Conservation (phyloP, 1,139 yeast species). For the Scheffersomyces insectosa region DNA sequence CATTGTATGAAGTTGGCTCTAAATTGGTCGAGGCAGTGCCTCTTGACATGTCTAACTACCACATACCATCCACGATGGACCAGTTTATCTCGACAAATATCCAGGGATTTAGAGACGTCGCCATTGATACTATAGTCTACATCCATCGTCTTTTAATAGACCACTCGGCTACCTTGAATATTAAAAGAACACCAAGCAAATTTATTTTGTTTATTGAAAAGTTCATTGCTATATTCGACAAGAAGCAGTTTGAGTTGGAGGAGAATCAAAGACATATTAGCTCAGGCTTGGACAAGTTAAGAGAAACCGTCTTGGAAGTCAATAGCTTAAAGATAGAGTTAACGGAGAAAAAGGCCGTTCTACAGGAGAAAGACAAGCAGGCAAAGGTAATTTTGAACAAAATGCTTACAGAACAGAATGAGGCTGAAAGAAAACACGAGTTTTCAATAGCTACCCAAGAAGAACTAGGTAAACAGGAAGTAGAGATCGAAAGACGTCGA, state of each 20-base stretch:
- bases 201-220: constrained; percentile 54
- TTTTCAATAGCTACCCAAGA: constrained; percentile 78
- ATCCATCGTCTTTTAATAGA: constrained; percentile 38
- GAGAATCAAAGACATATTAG: constrained; percentile 72
- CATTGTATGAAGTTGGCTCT: constrained; percentile 53
- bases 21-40: constrained; percentile 49
- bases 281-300: constrained; percentile 71
- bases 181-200: constrained; percentile 52
- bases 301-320: constrained; percentile 78
- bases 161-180: not conserved
- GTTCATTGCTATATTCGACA: constrained; percentile 45
- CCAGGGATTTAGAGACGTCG: constrained; percentile 43
- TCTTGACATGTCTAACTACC: constrained; percentile 47
- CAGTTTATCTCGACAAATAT: constrained; percentile 15
- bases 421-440: constrained; percentile 87
- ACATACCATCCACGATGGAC: constrained; percentile 25
- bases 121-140: constrained; percentile 47
- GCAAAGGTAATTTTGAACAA: constrained; percentile 72
- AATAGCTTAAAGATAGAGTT: constrained; percentile 57
- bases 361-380: constrained; percentile 60
- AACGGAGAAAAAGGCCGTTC: constrained; percentile 50
- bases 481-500: constrained; percentile 57
- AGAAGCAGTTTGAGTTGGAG: constrained; percentile 53
- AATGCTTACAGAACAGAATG: constrained; percentile 88
- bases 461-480: constrained; percentile 69